phyloP scores from a whole-genome alignment of 2,329 filamentous ascomycete species.

The Alternaria conjuncta region DNA sequence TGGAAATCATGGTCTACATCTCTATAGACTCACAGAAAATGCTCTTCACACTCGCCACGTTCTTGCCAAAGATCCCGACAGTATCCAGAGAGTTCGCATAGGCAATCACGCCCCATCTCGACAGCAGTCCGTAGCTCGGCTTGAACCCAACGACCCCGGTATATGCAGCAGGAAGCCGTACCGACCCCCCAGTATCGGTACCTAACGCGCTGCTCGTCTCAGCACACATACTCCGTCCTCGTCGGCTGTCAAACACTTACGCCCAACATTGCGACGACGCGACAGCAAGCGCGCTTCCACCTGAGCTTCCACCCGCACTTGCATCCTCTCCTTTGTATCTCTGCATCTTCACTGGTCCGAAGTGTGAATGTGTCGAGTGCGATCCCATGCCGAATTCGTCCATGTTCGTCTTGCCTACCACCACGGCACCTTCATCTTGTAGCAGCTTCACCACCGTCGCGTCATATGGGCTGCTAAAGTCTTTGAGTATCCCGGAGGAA shows the following conservation, averaged over 20 bases:
- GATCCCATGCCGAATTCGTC: constrained; percentile 98
- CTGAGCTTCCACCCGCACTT: constrained; percentile 69
- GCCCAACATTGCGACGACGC: constrained; percentile 66
- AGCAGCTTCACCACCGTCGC: constrained; percentile 80
- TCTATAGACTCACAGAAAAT: constrained; percentile 48
- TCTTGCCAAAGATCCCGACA: constrained; percentile 74
- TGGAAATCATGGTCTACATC: neutral
- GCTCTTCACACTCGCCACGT: constrained; percentile 55
- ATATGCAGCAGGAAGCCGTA: constrained; percentile 86
- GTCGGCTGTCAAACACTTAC: constrained; percentile 46
- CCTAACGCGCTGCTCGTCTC: constrained; percentile 69
- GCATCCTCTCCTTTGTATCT: constrained; percentile 55
- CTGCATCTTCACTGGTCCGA: constrained; percentile 64
- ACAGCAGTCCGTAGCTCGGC: constrained; percentile 87
- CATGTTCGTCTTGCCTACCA: constrained; percentile 86
- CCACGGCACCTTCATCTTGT: constrained; percentile 64
- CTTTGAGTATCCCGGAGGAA: constrained; percentile 73
- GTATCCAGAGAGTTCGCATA: constrained; percentile 95
- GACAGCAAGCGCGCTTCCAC: constrained; percentile 89
- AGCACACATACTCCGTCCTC: constrained; percentile 13
- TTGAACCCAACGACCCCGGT: constrained; percentile 86
- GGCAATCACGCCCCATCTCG: constrained; percentile 83
- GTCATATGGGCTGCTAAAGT: constrained; percentile 77
- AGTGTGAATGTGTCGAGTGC: constrained; percentile 72
- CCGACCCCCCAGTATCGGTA: constrained; percentile 91